These are phyloP conservation scores for Tulasnella sp. DNA, from an alignment of 768 basidiomycete species.

Conservation along the genomic window DNA sequence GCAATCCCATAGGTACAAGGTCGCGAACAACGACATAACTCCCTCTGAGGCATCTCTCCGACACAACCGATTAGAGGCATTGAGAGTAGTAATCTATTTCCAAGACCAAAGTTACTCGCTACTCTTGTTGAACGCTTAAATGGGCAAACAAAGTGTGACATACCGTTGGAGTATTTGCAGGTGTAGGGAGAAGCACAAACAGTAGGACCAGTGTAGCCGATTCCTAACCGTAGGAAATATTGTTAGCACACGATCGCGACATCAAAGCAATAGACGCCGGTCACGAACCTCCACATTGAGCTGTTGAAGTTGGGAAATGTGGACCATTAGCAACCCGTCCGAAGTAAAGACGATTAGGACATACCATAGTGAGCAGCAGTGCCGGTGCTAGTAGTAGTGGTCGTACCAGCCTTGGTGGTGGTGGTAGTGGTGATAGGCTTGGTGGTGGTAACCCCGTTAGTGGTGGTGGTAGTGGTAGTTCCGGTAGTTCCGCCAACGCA, in stretches of 20 bases:
- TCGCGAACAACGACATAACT: neutral
- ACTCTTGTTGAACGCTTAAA: too few species aligned
- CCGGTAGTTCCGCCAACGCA: neutral
- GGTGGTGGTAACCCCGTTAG: neutral
- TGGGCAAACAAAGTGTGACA: neutral
- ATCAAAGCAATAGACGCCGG: neutral
- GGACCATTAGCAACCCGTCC: neutral
- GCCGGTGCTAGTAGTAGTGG: neutral
- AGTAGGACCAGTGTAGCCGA: neutral
- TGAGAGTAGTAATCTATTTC: neutral
- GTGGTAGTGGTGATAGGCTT: constrained; percentile 1
- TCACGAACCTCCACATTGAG: neutral
- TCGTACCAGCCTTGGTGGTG: constrained; percentile 8
- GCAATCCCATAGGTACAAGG: too few species aligned
- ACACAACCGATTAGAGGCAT: neutral
- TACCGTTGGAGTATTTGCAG: neutral
- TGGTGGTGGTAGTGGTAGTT: constrained; percentile 10
- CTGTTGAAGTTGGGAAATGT: neutral
- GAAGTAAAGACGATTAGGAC: neutral
- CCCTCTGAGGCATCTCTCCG: neutral
- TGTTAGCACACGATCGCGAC: neutral
- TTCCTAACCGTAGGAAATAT: neutral
- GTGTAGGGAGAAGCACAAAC: neutral
- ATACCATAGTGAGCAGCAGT: neutral
- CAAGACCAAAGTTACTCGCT: neutral